Base-by-base conservation (phyloP, 2,329 filamentous ascomycete species). In the Phialophora verrucosa region DNA sequence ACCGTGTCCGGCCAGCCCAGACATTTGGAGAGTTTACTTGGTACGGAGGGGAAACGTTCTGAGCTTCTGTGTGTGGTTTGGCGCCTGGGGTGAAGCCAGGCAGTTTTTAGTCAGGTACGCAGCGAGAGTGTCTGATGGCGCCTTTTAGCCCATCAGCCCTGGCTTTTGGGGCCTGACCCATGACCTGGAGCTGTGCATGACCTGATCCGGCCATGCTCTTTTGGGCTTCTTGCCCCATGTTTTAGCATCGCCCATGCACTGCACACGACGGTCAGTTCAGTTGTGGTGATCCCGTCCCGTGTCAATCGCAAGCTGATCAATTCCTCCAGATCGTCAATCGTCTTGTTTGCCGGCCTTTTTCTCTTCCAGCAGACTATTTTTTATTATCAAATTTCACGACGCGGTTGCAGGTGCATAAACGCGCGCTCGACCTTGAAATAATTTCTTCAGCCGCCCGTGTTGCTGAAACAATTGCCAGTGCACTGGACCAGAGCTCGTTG, bases 71-170 rank as follows among this genome's bases (percentile, higher is more conserved):
- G 50, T 50, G 42, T 29, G 29, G 54, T 50, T 51, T 59, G 57
- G 62, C 35, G 38, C 32, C 29, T 50, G 58, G 55, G 64, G 61
- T 59, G 51, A 63, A 20, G 27, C 53, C 53, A 55, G 53, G 20
- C 53, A 32, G 35, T 65, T 69, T 44, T 67, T 69, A 69, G 68
- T 69, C 68, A 69, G 68, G 68, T 67, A 69, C 68, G 65, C 51
- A 60, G 56, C 63, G 57, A 67, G 58, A 25, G 42, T 17, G 35
- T 55, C 23, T 49, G 54, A 50, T 63, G 64, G 54, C 64, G 47
- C 42, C 44, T 29, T 47, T 56, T 44, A 49, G 60, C 61, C 44
- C 55, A 42, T 54, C 49, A 55, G 49, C 54, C 47, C 59, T 59
- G 32, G 55, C 42, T 51, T 44, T 55, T 35, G 53, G 14, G 53